These are phyloP conservation scores for Schizothecium vesticola DNA, from an alignment of 495 filamentous ascomycete species.

Conservation along the genomic window DNA sequence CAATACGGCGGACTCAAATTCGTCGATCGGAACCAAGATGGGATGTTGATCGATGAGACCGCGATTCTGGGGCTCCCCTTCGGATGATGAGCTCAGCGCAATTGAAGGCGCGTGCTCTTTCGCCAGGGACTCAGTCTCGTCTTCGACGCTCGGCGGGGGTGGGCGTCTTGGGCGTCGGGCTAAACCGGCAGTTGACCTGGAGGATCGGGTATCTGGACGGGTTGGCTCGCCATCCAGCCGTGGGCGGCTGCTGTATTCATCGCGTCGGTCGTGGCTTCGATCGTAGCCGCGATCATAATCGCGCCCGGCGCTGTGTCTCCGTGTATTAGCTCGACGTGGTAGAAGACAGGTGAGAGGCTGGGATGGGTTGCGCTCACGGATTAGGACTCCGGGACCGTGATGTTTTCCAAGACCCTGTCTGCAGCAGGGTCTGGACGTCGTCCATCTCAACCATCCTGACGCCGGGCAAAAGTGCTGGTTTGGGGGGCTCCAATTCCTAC, in stretches of 20 bases:
- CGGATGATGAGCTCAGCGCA: constrained; percentile 17
- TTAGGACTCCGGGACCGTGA: constrained; percentile 39
- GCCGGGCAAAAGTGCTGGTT: background rate
- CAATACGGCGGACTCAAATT: constrained; percentile 19
- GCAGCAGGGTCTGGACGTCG: constrained; percentile 33
- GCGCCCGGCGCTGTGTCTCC: background rate
- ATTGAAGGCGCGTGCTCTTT: constrained; percentile 35
- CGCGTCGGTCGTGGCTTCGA: constrained; percentile 3
- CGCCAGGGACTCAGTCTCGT: constrained; percentile 41
- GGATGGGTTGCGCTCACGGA: constrained; percentile 28
- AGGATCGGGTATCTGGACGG: constrained; percentile 8
- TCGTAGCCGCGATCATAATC: background rate
- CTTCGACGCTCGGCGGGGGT: constrained; percentile 42
- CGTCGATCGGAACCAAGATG: constrained; percentile 27
- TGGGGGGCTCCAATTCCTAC: background rate
- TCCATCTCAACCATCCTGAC: constrained; percentile 33
- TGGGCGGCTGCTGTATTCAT: background rate
- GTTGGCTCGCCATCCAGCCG: constrained; percentile 4
- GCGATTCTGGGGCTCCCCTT: constrained; percentile 38
- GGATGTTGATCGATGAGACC: constrained; percentile 42
- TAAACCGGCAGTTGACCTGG: constrained; percentile 10
- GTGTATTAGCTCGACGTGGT: background rate
- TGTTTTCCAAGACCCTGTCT: constrained; percentile 39
- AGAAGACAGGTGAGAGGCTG: background rate
- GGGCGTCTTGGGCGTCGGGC: constrained; percentile 17